Evolutionary conservation across 129 eudicot genomes (phyloP), one percentile per base, ranked within the genome.

Genomic region (Deinandra increscens): DNA sequence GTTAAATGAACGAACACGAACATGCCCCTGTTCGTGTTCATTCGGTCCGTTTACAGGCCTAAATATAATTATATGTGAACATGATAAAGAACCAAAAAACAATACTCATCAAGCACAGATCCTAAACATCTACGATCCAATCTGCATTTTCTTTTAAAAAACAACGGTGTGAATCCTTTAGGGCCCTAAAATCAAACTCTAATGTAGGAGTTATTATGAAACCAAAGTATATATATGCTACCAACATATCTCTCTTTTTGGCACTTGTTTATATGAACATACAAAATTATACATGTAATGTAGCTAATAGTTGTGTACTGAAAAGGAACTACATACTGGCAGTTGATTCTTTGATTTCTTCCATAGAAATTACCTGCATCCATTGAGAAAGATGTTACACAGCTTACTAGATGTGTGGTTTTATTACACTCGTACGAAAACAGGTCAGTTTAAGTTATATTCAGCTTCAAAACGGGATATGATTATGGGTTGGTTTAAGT

Each of bases 311-410:
- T 14, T 19, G 17, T 36, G 31, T 36, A 62, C 55, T 66, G 15
- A 26, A 70, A 70, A 66, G 33, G 17, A 51, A 17, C 49, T 75
- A 75, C 68, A 75, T 75, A 75, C 66, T 66, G 73, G 74, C 73
- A 26, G 73, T 75, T 55, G 72, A 75, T 75, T 75, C 73, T 75
- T 75, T 75, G 26, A 75, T 75, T 66, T 75, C 79, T 56, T 75
- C 73, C 74, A 66, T 0, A 56, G 79, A 65, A 31, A 75, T 75
- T 6, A 59, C 79, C 79, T 75, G 79, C 70, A 63, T 31, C 11
- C 14, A 54, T 54, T 38, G 9, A 38, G 19, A 39, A 39, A 71
- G 58, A 71, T 33, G 20, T 53, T 18, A 22, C 37, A 26, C 31
- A 26, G 3, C 31, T 26, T 45, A 33, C 59, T 45, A 50, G 51